Conservation (phyloP, 345 rosid genomes). For the Cardamine resedifolia region DNA sequence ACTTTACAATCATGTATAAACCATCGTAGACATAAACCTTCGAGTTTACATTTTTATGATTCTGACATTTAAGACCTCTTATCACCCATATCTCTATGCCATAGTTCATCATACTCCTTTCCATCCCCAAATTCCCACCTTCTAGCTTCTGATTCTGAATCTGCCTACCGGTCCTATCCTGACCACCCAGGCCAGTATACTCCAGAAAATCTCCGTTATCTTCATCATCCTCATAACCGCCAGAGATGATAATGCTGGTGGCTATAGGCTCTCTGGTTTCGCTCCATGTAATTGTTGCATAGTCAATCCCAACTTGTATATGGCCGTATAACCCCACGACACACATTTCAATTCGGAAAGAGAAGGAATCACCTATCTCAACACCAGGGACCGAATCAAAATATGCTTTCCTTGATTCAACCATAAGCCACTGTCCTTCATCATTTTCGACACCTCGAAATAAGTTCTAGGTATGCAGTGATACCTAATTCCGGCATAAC, state of each 20-base stretch:
- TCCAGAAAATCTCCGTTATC: constrained; percentile 61
- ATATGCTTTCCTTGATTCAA: constrained; percentile 63
- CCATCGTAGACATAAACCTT: constrained; percentile 91
- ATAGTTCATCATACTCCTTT: constrained; percentile 72
- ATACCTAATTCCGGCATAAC: no score
- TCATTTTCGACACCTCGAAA: constrained; percentile 2
- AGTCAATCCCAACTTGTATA: constrained; percentile 80
- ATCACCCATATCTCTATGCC: constrained; percentile 77
- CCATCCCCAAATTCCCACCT: constrained; percentile 85
- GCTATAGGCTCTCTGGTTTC: constrained; percentile 74
- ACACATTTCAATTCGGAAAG: constrained; percentile 65
- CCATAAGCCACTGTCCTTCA: constrained; percentile 67
- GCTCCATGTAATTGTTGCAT: constrained; percentile 53
- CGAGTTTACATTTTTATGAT: constrained; percentile 36
- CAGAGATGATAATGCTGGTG: constrained; percentile 71
- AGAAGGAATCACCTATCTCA: constrained; percentile 69
- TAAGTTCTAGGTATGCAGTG: no score
- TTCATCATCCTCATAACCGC: constrained; percentile 84
- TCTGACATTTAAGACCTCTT: constrained; percentile 60
- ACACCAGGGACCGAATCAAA: constrained; percentile 78
- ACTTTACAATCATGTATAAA: constrained; percentile 62
- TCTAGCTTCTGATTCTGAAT: constrained; percentile 63
- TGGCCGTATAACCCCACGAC: constrained; percentile 76
- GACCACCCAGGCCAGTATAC: constrained; percentile 87
- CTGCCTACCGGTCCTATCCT: no score